phyloP scores from a whole-genome alignment of 805 yeast species.

The Jamesozyma rosinii region DNA sequence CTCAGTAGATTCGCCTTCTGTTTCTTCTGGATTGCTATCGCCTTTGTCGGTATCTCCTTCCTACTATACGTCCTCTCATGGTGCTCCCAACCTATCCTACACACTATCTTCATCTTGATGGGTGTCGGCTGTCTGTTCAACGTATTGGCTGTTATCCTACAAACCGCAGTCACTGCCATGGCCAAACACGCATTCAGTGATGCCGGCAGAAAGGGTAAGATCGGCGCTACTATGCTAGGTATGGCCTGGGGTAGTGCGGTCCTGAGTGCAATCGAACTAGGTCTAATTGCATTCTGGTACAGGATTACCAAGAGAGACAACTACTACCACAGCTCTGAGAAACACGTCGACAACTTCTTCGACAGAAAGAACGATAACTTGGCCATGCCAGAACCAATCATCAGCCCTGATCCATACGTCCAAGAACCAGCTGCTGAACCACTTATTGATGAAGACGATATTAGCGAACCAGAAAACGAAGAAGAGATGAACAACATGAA shows the following conservation, averaged over 20 bases:
- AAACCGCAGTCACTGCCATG: constrained; percentile 71
- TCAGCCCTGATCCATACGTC: constrained; percentile 5
- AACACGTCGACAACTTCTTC: constrained; percentile 7
- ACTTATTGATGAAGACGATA: background rate
- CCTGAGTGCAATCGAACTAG: constrained; percentile 15
- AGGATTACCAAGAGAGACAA: background rate
- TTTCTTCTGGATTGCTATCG: constrained; percentile 48
- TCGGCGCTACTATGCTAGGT: constrained; percentile 54
- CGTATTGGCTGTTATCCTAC: constrained; percentile 56
- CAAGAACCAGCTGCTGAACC: constrained; percentile 3
- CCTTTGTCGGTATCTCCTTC: constrained; percentile 55
- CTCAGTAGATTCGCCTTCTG: constrained; percentile 60
- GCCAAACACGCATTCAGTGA: constrained; percentile 59
- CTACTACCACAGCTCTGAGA: background rate
- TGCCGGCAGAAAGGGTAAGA: constrained; percentile 35
- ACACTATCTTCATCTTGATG: constrained; percentile 44
- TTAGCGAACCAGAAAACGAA: background rate
- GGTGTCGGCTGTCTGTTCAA: constrained; percentile 44
- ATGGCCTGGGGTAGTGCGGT: constrained; percentile 64
- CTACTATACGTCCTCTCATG: constrained; percentile 46
- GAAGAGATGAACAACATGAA: background rate
- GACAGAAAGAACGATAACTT: constrained; percentile 5
- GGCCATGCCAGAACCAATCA: constrained; percentile 8
- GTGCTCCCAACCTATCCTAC: constrained; percentile 47
- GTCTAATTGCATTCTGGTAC: constrained; percentile 2